phyloP scores from a whole-genome alignment of 176 grass and related monocot genomes.

The Aechmea fasciata region DNA sequence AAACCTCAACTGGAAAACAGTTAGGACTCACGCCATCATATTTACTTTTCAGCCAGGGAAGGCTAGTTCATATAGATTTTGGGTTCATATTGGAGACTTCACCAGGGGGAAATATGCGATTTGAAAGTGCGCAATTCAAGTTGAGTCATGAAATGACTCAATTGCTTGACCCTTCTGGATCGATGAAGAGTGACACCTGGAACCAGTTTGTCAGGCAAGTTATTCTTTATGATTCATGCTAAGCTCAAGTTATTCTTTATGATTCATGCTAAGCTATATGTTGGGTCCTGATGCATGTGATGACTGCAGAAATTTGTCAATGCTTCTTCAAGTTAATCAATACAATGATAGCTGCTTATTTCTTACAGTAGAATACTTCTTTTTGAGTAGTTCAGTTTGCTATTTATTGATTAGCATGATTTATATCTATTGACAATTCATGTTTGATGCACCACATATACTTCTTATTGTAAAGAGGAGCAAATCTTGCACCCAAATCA shows the following conservation, averaged over 20 bases:
- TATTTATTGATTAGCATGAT: no score
- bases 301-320: not conserved
- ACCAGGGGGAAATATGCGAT: slow-evolving; percentile 94
- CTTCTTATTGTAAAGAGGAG: no score
- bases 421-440: no score
- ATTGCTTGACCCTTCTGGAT: slow-evolving; percentile 91
- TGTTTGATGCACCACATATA: no score
- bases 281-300: not conserved
- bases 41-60: slow-evolving; percentile 65
- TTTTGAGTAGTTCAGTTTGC: no score
- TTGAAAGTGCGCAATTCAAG: slow-evolving; percentile 99
- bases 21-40: slow-evolving; percentile 27
- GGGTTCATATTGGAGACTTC: slow-evolving; percentile 99
- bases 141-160: slow-evolving; percentile 99
- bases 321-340: no score
- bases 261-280: not conserved
- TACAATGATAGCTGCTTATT: no score
- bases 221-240: slow-evolving; percentile 7
- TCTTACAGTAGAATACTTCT: no score
- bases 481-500: no score
- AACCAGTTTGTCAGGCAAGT: slow-evolving; percentile 90
- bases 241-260: slow-evolving; percentile 21
- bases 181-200: slow-evolving; percentile 98
- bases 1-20: no score
- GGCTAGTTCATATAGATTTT: slow-evolving; percentile 99